phyloP scores from a whole-genome alignment of 164 flowering plant species.

The Magnolia officinalis region DNA sequence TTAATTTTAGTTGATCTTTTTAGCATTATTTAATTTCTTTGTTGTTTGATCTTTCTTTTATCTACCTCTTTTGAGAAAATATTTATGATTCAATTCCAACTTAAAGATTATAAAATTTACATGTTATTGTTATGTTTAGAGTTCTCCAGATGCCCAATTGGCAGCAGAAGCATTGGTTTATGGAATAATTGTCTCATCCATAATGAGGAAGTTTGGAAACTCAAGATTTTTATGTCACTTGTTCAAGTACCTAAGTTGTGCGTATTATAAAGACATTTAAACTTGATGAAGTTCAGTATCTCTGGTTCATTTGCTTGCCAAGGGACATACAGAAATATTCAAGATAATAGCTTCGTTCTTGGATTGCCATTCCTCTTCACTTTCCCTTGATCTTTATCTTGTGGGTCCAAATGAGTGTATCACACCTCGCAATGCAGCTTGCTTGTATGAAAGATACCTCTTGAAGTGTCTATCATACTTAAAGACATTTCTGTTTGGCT shows the following conservation, averaged over 20 bases:
- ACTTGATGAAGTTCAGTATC: not conserved
- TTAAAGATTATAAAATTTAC: not conserved
- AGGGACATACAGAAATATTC: not conserved
- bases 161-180: conserved; percentile 54
- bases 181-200: conserved; percentile 45
- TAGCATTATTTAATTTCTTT: no score
- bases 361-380: not conserved
- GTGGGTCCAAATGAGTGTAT: not conserved
- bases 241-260: conserved; percentile 27
- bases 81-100: not conserved
- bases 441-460: not conserved
- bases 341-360: not conserved
- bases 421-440: not conserved
- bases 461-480: not conserved
- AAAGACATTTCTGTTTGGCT: not conserved
- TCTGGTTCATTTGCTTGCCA: not conserved
- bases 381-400: not conserved
- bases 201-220: conserved; percentile 29
- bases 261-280: not conserved
- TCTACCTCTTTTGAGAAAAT: not conserved
- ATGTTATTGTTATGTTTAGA: conserved; percentile 32
- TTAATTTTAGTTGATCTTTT: no score
- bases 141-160: conserved; percentile 66
- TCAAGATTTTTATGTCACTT: conserved; percentile 35
- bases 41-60: no score